phyloP scores from a whole-genome alignment of 106 monocot species.

The Ottelia alismoides region DNA sequence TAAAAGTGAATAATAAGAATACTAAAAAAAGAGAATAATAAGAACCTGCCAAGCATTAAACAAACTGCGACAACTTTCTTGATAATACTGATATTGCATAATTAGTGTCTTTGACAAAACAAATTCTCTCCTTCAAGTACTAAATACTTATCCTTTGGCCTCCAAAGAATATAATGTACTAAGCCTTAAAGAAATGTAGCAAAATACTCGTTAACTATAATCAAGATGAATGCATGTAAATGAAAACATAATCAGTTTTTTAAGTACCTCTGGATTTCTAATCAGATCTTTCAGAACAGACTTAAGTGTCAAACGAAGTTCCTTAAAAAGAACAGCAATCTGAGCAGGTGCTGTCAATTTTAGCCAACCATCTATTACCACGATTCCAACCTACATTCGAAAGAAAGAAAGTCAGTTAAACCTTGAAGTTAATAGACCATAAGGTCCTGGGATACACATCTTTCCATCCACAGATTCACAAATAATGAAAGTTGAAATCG shows the following conservation, averaged over 20 bases:
- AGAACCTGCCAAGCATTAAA: too few relatives aligned
- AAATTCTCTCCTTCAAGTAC: background rate
- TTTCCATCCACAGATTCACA: too few relatives aligned
- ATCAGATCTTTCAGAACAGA: conserved; percentile 79
- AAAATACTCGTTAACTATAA: too few relatives aligned
- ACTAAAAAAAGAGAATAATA: too few relatives aligned
- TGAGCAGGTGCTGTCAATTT: conserved; percentile 89
- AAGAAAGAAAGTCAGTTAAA: too few relatives aligned
- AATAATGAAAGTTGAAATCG: too few relatives aligned
- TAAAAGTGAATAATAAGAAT: too few relatives aligned
- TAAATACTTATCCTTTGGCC: background rate
- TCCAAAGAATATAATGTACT: background rate
- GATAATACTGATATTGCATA: background rate
- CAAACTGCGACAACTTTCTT: too few relatives aligned
- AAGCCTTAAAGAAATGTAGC: background rate
- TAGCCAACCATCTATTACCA: conserved; percentile 88
- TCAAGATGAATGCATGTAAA: background rate
- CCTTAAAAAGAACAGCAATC: conserved; percentile 90
- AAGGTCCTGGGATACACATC: too few relatives aligned
- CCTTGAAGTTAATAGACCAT: too few relatives aligned
- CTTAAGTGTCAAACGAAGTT: conserved; percentile 76
- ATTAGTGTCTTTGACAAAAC: background rate
- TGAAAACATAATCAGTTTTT: background rate
- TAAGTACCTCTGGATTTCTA: conserved; percentile 79
- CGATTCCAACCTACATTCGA: conserved; percentile 52